Evolutionary conservation across 2,329 filamentous ascomycete species (phyloP).

Genomic region (Fusarium temperatum): DNA sequence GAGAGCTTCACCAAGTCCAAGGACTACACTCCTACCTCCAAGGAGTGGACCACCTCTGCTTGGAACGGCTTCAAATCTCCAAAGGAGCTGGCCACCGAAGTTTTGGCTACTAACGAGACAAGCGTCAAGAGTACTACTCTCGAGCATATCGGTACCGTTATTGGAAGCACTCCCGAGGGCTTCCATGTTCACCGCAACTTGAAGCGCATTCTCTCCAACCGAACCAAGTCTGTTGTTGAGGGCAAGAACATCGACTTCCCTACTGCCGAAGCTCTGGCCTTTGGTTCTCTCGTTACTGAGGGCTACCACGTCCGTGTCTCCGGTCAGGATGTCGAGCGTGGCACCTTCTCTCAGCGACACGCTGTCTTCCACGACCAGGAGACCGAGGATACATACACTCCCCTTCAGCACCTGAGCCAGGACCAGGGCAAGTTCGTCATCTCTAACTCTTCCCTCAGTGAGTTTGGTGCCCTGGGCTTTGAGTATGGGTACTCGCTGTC

Average conservation of each 20-base stretch:
- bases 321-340: slow-evolving; percentile 98
- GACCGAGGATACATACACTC: slow-evolving; percentile 90
- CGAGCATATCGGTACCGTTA: slow-evolving; percentile 82
- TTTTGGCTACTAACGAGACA: slow-evolving; percentile 90
- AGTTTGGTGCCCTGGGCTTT: slow-evolving; percentile 83
- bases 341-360: slow-evolving; percentile 98
- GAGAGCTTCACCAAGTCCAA: slow-evolving; percentile 98
- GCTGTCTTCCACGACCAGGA: slow-evolving; percentile 98
- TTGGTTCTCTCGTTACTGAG: slow-evolving; percentile 89
- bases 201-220: slow-evolving; percentile 90
- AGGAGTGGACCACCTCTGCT: slow-evolving; percentile 98
- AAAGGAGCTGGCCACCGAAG: slow-evolving; percentile 94
- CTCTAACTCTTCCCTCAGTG: slow-evolving; percentile 87
- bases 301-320: slow-evolving; percentile 98
- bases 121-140: slow-evolving; percentile 77
- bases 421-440: slow-evolving; percentile 97
- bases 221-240: slow-evolving; percentile 91
- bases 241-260: slow-evolving; percentile 98
- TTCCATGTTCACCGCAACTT: slow-evolving; percentile 95
- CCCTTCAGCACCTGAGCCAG: slow-evolving; percentile 86
- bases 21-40: slow-evolving; percentile 94
- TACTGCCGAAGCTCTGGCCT: slow-evolving; percentile 94
- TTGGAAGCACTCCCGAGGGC: slow-evolving; percentile 81
- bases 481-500: slow-evolving; percentile 99
- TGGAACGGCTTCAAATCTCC: slow-evolving; percentile 99